Conservation (phyloP, 345 rosid genomes). For the Syzygium oleosum region DNA sequence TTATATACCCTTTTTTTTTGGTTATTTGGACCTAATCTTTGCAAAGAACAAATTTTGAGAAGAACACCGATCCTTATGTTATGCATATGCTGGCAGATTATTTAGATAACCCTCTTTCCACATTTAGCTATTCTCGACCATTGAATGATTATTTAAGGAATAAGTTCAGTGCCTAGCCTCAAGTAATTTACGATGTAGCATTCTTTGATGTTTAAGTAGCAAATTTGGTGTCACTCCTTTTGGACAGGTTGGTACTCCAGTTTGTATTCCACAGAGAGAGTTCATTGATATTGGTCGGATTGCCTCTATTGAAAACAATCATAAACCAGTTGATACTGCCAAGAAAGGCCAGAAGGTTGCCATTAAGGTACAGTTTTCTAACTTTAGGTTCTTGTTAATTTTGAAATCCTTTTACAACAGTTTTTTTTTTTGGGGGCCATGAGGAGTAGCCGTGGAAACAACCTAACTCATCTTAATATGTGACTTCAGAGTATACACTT, state of each 20-base stretch:
- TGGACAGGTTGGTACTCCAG: constrained; percentile 78
- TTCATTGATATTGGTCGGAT: constrained; percentile 84
- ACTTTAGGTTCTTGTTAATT: neutral
- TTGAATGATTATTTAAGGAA: neutral
- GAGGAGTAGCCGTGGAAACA: neutral
- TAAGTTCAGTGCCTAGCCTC: neutral
- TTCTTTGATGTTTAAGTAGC: neutral
- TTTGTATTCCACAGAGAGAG: constrained; percentile 75
- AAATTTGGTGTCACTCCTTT: neutral
- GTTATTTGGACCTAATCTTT: neutral
- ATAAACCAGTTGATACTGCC: constrained; percentile 65
- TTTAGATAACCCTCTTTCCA: neutral
- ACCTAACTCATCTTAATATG: neutral
- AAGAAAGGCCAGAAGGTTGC: constrained; percentile 82
- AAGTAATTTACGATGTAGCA: neutral
- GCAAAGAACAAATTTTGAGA: neutral
- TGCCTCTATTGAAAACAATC: constrained; percentile 73
- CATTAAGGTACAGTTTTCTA: constrained; percentile 50
- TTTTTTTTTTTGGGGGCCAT: neutral
- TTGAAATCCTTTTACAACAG: neutral
- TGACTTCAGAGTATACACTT: neutral
- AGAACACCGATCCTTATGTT: neutral
- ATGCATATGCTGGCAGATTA: neutral
- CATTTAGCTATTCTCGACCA: neutral
- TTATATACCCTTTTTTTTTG: neutral